phyloP scores from a whole-genome alignment of 352 stramenopile genomes.

The Pythium phragmitis region DNA sequence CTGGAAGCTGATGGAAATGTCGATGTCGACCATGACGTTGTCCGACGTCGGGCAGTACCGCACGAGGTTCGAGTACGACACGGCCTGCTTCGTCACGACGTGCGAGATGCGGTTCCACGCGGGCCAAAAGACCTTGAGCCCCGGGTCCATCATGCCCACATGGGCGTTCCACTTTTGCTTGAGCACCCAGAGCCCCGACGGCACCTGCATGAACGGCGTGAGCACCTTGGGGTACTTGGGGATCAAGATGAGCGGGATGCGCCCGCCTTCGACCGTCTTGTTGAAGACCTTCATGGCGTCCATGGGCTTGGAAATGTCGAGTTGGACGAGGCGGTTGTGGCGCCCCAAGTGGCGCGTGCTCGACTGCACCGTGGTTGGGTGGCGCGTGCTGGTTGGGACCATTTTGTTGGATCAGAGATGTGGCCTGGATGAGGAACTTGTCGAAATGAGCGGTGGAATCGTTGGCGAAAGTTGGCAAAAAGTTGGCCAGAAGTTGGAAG shows the following conservation, averaged over 20 bases:
- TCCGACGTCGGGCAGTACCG: constrained; percentile 74
- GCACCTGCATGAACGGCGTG: constrained; percentile 49
- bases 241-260: constrained; percentile 66
- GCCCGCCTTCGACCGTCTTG: constrained; percentile 35
- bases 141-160: constrained; percentile 73
- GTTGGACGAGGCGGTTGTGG: constrained; percentile 56
- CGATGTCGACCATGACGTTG: constrained; percentile 89
- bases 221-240: constrained; percentile 51
- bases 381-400: background rate
- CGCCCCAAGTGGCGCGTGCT: constrained; percentile 10
- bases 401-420: background rate
- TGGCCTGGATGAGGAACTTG: constrained; percentile 3
- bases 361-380: background rate
- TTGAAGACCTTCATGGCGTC: constrained; percentile 62
- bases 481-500: background rate
- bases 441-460: background rate
- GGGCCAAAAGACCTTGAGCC: constrained; percentile 78
- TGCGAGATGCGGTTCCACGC: constrained; percentile 82
- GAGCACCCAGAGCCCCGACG: constrained; percentile 71
- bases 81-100: constrained; percentile 84
- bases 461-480: background rate
- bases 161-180: constrained; percentile 87
- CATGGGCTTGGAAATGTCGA: constrained; percentile 52
- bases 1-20: constrained; percentile 88
- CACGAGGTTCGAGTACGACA: constrained; percentile 78